Base-by-base conservation (phyloP, 805 yeast species). In the Ogataea kodamae region DNA sequence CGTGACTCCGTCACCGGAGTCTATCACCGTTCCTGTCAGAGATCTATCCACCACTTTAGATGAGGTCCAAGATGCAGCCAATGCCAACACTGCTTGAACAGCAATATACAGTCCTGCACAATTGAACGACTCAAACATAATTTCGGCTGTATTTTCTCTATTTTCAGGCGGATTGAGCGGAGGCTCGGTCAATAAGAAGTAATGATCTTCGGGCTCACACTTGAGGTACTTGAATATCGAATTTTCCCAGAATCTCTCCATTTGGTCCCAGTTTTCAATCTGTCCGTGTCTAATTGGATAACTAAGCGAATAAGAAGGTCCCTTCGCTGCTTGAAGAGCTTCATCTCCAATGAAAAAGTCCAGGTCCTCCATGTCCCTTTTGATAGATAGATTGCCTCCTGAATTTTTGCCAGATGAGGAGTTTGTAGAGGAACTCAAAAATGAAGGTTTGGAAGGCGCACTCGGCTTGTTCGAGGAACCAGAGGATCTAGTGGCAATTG, bases 151-250 rank as follows among this genome's bases (percentile, higher is more conserved):
- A 59, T 86, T 87, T 61, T 92, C 98, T 67, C 99, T 84, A 64
- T 92, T 92, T 67, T 92, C 99, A 5, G 99, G 99, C n/a, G 99
- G 97, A 56, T 92, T 92, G 48, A 92, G 74, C 14, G 99, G 99
- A 8, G 99, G 99, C 65, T 92, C 99, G 32, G 99, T 92, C 49
- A 92, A 66, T 37, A 92, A 67, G 63, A 92, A 92, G 57, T 86
- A 88, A 57, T 92, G 99, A 63, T 92, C 99, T 61, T 92, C 99
- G 10, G 99, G 99, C 64, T 92, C 98, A 59, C 97, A 87, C 61
- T 96, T 78, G 50, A 92, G 73, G 59, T 92, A 92, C 65, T 92
- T 90, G 70, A 92, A 92, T 54, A 92, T 89, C 28, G 96, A 86
- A 54, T 85, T 84, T 57, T 92, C 97, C 98, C 98, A 92, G 62